phyloP scores from a whole-genome alignment of 2,329 filamentous ascomycete species.

The Colletotrichum sp. region DNA sequence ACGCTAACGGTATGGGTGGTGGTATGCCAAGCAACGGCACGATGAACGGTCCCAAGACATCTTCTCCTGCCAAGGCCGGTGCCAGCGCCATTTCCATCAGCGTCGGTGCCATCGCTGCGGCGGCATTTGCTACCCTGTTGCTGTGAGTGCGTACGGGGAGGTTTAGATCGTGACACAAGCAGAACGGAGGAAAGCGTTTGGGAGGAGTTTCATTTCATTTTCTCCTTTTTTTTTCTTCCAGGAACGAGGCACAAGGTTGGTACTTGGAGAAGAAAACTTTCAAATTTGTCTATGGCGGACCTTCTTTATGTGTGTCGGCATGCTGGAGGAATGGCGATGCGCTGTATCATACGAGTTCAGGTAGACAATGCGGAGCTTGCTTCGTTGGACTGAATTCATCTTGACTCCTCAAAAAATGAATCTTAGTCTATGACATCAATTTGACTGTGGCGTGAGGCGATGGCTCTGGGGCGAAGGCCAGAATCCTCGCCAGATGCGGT shows the following conservation, averaged over 20 bases:
- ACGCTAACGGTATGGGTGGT: slow-evolving; percentile 24
- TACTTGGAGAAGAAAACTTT: background rate
- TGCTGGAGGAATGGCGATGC: background rate
- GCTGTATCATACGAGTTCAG: slow-evolving; percentile 11
- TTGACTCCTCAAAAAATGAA: background rate
- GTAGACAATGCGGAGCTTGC: slow-evolving; percentile 13
- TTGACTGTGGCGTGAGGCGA: background rate
- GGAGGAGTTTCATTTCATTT: background rate
- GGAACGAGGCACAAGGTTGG: background rate
- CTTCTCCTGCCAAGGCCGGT: background rate
- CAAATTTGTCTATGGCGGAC: slow-evolving; percentile 1
- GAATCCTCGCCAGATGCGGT: slow-evolving; percentile 47
- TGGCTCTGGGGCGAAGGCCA: background rate
- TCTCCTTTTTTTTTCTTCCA: background rate
- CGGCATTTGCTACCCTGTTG: slow-evolving; percentile 3
- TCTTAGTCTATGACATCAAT: background rate
- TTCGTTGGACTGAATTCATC: background rate
- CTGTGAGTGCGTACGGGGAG: background rate
- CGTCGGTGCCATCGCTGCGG: background rate
- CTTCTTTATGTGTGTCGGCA: background rate
- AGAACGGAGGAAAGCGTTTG: background rate
- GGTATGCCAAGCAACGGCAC: slow-evolving; percentile 21
- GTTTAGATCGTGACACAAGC: background rate
- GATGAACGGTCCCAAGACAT: background rate
- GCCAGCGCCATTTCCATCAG: background rate